Evolutionary conservation across 1,284 basidiomycete genomes (phyloP).

Genomic region (Xerocomus alliaceus): DNA sequence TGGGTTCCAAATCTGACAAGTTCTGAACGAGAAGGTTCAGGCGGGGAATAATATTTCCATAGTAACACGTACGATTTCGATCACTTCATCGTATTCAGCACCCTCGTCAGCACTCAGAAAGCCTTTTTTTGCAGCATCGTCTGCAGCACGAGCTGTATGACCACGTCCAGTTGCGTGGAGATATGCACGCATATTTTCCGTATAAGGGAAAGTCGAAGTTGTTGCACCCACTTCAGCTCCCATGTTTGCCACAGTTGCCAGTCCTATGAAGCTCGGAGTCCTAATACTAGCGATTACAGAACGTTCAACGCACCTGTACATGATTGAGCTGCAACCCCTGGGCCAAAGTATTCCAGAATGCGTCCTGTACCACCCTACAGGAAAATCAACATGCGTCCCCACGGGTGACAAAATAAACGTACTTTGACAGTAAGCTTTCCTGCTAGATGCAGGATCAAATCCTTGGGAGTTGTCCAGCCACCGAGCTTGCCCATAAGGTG

Average conservation of each 20-base stretch:
- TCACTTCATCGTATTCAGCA: constrained; percentile 95
- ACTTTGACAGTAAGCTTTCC: constrained; percentile 94
- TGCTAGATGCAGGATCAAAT: constrained; percentile 93
- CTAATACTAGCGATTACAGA: not conserved
- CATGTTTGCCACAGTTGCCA: constrained; percentile 98
- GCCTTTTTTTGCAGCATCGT: constrained; percentile 78
- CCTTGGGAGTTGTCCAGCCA: constrained; percentile 97
- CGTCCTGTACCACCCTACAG: constrained; percentile 90
- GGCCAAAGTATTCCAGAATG: constrained; percentile 97
- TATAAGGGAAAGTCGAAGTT: constrained; percentile 97
- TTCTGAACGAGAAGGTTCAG: constrained; percentile 56
- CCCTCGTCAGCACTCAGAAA: constrained; percentile 87
- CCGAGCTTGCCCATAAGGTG: constrained; percentile 88
- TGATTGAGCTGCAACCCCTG: constrained; percentile 90
- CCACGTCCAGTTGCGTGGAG: constrained; percentile 89
- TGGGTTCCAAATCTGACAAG: constrained; percentile 91
- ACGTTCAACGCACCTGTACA: constrained; percentile 76
- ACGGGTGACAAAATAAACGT: constrained; percentile 36
- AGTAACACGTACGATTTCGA: constrained; percentile 80
- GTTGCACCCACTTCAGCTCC: constrained; percentile 99
- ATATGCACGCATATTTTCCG: constrained; percentile 87
- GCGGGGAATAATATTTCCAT: not conserved
- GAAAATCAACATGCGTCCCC: constrained; percentile 10
- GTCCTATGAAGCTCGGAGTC: constrained; percentile 51
- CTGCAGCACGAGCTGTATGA: constrained; percentile 88